Conservation (phyloP, 176 grass and related monocot genomes). For the Luzula sylvatica region DNA sequence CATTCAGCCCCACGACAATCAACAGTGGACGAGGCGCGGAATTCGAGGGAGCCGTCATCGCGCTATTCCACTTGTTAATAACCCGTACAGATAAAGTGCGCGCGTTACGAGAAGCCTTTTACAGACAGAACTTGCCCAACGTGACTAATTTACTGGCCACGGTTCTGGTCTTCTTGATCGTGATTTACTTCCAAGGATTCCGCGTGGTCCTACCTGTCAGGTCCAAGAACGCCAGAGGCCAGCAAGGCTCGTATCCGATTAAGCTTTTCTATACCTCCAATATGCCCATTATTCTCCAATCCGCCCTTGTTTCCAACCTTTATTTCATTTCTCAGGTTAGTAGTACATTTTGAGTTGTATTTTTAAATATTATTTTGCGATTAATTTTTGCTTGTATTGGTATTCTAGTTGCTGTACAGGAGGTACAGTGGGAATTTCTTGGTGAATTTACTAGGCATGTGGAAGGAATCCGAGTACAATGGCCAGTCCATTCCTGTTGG, state of each 20-base stretch:
- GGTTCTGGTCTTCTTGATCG: slow-evolving; percentile 84
- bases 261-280: slow-evolving; percentile 97
- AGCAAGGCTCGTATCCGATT: slow-evolving; percentile 96
- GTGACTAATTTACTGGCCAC: slow-evolving; percentile 95
- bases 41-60: slow-evolving; percentile 94
- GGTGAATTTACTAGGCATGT: slow-evolving; percentile 75
- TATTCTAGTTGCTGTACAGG: slow-evolving; percentile 68
- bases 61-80: slow-evolving; percentile 85
- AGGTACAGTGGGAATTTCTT: slow-evolving; percentile 89
- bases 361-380: neutral
- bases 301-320: slow-evolving; percentile 81
- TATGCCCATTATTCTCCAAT: slow-evolving; percentile 97
- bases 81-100: slow-evolving; percentile 87
- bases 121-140: slow-evolving; percentile 90
- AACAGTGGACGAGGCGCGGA: slow-evolving; percentile 87
- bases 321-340: slow-evolving; percentile 93
- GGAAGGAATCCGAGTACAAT: slow-evolving; percentile 92
- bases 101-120: slow-evolving; percentile 78
- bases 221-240: slow-evolving; percentile 84
- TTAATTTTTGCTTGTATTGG: slow-evolving; percentile 10
- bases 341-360: neutral
- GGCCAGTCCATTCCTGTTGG: slow-evolving; percentile 80
- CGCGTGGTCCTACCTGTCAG: slow-evolving; percentile 89
- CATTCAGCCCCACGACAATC: slow-evolving; percentile 91
- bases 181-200: slow-evolving; percentile 97